These are phyloP conservation scores for Aspergillus cavernicola DNA, from an alignment of 495 filamentous ascomycete genomes.

Conservation along the genomic window DNA sequence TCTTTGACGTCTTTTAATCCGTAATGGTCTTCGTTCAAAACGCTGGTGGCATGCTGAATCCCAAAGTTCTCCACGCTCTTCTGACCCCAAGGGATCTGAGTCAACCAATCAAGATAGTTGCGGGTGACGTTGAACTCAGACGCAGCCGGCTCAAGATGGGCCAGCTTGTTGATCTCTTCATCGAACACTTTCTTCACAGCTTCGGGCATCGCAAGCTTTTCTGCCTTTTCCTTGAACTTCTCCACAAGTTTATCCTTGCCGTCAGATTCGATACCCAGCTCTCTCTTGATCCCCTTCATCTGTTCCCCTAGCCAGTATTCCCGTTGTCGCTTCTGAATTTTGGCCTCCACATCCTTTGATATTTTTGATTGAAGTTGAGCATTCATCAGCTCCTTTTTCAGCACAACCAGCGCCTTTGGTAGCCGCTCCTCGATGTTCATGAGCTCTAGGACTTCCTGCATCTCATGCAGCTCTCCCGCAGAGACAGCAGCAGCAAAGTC, in stretches of 20 bases:
- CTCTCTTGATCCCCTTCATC: constrained; percentile 97
- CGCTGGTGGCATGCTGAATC: constrained; percentile 81
- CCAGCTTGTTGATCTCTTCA: constrained; percentile 95
- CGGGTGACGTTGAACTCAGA: constrained; percentile 99
- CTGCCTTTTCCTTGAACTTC: constrained; percentile 92
- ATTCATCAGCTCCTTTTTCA: constrained; percentile 98
- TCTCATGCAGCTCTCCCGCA: constrained; percentile 80
- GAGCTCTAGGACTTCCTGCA: constrained; percentile 88
- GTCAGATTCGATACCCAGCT: constrained; percentile 94
- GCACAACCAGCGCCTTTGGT: constrained; percentile 80
- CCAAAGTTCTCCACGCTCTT: constrained; percentile 95
- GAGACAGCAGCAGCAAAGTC: constrained; percentile 97
- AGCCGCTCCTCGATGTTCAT: constrained; percentile 87
- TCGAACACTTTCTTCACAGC: constrained; percentile 96
- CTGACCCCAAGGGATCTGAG: constrained; percentile 96
- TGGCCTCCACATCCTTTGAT: constrained; percentile 93
- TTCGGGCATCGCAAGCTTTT: constrained; percentile 94
- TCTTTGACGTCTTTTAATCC: constrained; percentile 98
- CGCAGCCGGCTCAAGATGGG: constrained; percentile 88
- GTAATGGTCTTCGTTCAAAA: constrained; percentile 96
- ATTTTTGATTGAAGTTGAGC: constrained; percentile 97
- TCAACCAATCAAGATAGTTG: constrained; percentile 98
- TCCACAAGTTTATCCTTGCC: constrained; percentile 98
- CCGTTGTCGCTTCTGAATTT: constrained; percentile 95
- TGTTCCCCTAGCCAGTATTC: constrained; percentile 99